Evolutionary conservation across 768 basidiomycete species (phyloP).

Genomic region (Suillus decipiens): DNA sequence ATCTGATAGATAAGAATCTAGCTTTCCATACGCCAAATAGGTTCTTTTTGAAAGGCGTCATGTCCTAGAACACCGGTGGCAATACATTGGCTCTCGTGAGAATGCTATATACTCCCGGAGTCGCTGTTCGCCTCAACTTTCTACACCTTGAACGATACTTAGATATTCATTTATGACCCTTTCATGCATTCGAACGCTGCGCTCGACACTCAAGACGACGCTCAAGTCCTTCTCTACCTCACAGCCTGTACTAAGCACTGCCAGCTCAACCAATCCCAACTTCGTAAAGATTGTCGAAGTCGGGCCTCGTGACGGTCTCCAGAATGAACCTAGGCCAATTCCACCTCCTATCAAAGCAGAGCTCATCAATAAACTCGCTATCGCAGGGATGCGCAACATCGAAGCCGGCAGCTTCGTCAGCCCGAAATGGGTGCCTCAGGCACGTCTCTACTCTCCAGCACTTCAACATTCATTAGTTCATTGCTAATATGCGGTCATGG

Average conservation of each 20-base stretch:
- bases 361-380: conserved; percentile 72
- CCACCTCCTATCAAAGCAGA: conserved; percentile 75
- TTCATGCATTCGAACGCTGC: neutral
- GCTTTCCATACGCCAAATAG: too few species aligned
- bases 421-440: conserved; percentile 94
- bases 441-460: conserved; percentile 27
- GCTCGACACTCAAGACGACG: neutral
- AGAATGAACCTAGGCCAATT: conserved; percentile 81
- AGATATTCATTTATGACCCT: neutral
- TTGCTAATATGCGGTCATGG: neutral
- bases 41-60: too few species aligned
- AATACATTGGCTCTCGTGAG: too few species aligned
- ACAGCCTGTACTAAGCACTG: neutral
- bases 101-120: neutral
- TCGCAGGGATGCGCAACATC: conserved; percentile 67
- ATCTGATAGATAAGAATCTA: too few species aligned
- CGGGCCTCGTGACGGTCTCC: conserved; percentile 87
- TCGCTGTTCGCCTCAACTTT: neutral
- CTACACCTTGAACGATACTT: neutral
- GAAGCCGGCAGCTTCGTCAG: conserved; percentile 92
- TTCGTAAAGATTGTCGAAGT: conserved; percentile 74
- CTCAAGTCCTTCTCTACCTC: conserved; percentile 5
- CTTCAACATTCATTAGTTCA: neutral
- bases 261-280: conserved; percentile 1
- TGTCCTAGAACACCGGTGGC: too few species aligned